A percentile compares a stretch with the other conserved stretches of the same genome.
phyloP scores from a whole-genome alignment of 148 eudicot species.

The Pharnaceum exiguum region DNA sequence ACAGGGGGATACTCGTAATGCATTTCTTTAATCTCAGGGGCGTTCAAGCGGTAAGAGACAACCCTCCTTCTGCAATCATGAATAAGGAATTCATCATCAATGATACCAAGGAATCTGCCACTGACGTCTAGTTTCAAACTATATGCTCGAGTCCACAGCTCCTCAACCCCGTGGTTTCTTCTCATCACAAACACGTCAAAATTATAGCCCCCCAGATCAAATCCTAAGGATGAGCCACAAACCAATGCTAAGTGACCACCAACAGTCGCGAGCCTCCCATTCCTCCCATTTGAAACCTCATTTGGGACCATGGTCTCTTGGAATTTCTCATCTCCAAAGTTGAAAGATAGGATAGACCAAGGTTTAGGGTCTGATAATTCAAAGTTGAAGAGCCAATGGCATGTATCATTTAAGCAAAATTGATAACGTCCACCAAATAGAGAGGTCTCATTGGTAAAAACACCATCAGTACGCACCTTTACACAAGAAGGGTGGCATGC shows the following conservation, averaged over 20 bases:
- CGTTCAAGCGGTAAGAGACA: too few species aligned
- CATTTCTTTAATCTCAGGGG: too few species aligned
- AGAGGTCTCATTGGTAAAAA: not conserved
- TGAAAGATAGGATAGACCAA: not conserved
- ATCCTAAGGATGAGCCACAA: not conserved
- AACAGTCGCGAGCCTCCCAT: not conserved
- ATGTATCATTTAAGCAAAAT: not conserved
- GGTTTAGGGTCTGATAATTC: not conserved
- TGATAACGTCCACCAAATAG: not conserved
- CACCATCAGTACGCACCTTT: not conserved
- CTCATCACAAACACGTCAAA: conserved; percentile 1
- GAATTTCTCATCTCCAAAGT: not conserved
- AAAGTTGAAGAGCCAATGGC: not conserved
- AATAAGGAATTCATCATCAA: not conserved
- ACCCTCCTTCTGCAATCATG: not conserved
- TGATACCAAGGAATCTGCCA: not conserved
- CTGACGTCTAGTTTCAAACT: not conserved
- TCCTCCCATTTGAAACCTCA: not conserved
- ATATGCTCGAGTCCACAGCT: conserved; percentile 1
- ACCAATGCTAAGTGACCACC: not conserved
- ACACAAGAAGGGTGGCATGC: too few species aligned
- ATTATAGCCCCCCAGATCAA: not conserved
- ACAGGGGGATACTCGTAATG: too few species aligned
- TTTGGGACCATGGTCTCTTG: not conserved
- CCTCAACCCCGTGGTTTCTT: not conserved